Evolutionary conservation across 768 basidiomycete species (phyloP), one percentile per base, ranked within the genome.

Genomic region (Myochromella boudieri): DNA sequence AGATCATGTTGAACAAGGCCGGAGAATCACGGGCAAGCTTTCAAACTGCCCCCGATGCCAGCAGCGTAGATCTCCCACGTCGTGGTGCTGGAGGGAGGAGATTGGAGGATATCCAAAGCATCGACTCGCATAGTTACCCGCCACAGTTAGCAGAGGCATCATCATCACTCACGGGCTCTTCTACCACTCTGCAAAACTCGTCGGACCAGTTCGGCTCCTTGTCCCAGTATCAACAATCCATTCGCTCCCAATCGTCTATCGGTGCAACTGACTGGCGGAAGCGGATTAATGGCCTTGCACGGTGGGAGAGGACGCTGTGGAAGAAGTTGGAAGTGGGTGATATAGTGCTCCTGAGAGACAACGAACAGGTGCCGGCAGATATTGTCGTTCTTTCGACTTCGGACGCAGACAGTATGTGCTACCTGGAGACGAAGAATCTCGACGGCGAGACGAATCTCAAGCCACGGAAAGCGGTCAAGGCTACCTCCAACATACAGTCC

Each of bases 291-390:
- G 92, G 92, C 0, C 79, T 84, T 3, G 85, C 91, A 2, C 75
- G 77, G 21, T 98, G 95, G 95, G 94, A 97, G 61, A 75, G 95
- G 45, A 98, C 95, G 11, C 70, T 98, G 1, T 98, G 95, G 95
- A 97, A 98, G 76, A 97, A 98, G 74, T 76, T 98, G 34, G 94
- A 97, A 61, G 94, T 97, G 9, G 95, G 95, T n/a, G 95, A 98
- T 61, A 68, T 97, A 17, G 91, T 98, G 24, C 70, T 97, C 6
- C 72, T 98, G 26, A 74, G 87, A 48, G 93, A 97, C 54, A 89
- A 97, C 65, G 95, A 97, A 40, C 95, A 97, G 68, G 87, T 98
- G 10, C 95, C 95, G 0, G 95, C 95, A 6, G 95, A 99, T 60
- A 87, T 98, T 54, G 77, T 95, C 51, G 91, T 99, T 1, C 78